phyloP scores from a whole-genome alignment of 2,329 filamentous ascomycete genomes.

The Sphaceloma murrayae region DNA sequence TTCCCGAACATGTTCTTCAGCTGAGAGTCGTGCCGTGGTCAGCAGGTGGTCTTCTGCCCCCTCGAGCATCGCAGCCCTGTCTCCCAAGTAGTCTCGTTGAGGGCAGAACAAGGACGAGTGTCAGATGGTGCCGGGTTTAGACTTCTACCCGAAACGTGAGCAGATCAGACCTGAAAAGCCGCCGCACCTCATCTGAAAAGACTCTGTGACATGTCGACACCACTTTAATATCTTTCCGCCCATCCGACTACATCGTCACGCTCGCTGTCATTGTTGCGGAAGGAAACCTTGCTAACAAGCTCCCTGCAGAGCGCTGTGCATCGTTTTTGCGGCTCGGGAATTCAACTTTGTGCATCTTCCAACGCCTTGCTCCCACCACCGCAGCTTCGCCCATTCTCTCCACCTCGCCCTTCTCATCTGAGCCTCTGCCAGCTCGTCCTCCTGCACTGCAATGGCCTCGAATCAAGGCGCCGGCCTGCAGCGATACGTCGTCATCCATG shows the following conservation, averaged over 20 bases:
- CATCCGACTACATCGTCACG: constrained; percentile 1
- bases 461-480: constrained; percentile 46
- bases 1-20: constrained; percentile 1
- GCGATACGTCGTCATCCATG: constrained; percentile 95
- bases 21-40: no score
- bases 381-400: constrained; percentile 3
- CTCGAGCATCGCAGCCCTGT: no score
- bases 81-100: background rate
- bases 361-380: background rate
- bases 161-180: background rate
- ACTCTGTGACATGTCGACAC: constrained; percentile 14
- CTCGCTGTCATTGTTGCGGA: constrained; percentile 4
- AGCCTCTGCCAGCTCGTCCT: constrained; percentile 16
- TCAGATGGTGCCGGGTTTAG: constrained; percentile 9
- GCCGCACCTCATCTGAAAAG: background rate
- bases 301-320: background rate
- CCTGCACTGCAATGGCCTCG: constrained; percentile 12
- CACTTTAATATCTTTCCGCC: constrained; percentile 13
- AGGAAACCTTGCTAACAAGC: background rate
- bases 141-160: constrained; percentile 11
- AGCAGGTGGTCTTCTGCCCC: no score
- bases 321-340: constrained; percentile 7
- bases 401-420: constrained; percentile 4
- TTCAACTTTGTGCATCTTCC: background rate
- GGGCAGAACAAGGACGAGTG: background rate